These are phyloP conservation scores for Maudiozyma bulderi DNA, from an alignment of 805 yeast genomes.

Conservation along the genomic window DNA sequence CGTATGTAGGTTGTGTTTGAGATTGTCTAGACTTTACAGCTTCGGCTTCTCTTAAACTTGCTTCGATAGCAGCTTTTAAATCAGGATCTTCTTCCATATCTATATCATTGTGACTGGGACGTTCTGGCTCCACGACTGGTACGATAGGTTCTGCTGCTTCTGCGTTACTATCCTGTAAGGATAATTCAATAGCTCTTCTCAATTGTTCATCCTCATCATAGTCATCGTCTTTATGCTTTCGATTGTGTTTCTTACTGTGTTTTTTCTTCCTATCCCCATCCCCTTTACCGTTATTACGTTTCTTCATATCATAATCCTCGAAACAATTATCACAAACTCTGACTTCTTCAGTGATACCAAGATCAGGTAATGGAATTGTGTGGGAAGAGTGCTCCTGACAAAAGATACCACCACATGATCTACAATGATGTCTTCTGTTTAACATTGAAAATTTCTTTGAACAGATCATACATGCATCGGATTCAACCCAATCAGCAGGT, in stretches of 20 bases:
- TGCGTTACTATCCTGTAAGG: constrained; percentile 45
- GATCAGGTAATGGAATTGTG: constrained; percentile 58
- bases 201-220: constrained; percentile 72
- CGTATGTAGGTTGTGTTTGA: constrained; percentile 5
- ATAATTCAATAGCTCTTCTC: constrained; percentile 66
- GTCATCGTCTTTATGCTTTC: constrained; percentile 25
- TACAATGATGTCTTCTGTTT: constrained; percentile 91
- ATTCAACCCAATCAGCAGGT: constrained; percentile 97
- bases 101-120: constrained; percentile 33
- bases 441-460: constrained; percentile 69
- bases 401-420: constrained; percentile 94
- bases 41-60: constrained; percentile 71
- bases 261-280: constrained; percentile 8
- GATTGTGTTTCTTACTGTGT: constrained; percentile 7
- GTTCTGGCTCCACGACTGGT: constrained; percentile 13
- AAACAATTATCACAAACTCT: constrained; percentile 90
- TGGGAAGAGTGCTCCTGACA: constrained; percentile 80
- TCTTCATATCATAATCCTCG: constrained; percentile 44
- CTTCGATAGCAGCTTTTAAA: constrained; percentile 88
- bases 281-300: constrained; percentile 5
- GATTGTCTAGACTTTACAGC: constrained; percentile 17
- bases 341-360: constrained; percentile 83
- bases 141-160: constrained; percentile 20
- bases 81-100: constrained; percentile 79
- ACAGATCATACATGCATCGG: constrained; percentile 91